Evolutionary conservation across 2,329 filamentous ascomycete species (phyloP), one percentile per base, ranked within the genome.

Genomic region (Aspergillus alliaceus): DNA sequence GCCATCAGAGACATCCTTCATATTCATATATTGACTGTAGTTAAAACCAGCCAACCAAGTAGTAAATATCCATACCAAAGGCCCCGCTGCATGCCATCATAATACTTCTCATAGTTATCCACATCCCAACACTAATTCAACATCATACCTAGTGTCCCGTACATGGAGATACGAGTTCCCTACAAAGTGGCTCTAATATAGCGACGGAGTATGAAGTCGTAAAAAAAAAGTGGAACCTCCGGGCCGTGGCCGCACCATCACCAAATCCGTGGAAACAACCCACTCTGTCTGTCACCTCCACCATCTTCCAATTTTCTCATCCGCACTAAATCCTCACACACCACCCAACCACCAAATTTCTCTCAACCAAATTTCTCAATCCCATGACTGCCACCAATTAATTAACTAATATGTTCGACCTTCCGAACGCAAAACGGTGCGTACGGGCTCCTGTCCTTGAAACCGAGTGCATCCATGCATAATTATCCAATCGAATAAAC

Each of bases 391-490:
- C 24, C 14, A 44, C 9, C 11, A 27, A 18, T 31, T 5, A 31
- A 20, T 32, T 3, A 27, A 14, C 34, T 29, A 29, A 29, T 25
- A 75, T 75, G 73, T 75, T 76, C 51, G 72, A 73, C 40, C 57
- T 74, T 37, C 71, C 73, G 37, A 59, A 69, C 48, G 71, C 72
- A 15, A 75, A 74, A 64, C 68, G 71, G 73, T 76, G 65, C 46
- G 65, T 58, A 5, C 14, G 15, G 22, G 7, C n/a, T 8, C 14
- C 22, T 9, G 24, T n/a, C 40, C 6, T 27, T 29, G 8, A 44
- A n/a, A 6, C 24, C 14, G 9, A 44, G 12, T 12, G 24, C 12
- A 12, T 27, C 11, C 37, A 6, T 11, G n/a, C 18, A 39, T 22
- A 22, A 14, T 22, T 2, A 22, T 14, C 9, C 1, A 39, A 15